Percentiles rank a stretch among this genome's conserved stretches.
Evolutionary conservation across 2,329 filamentous ascomycete species (phyloP).

Genomic region (Biscogniauxia mediterranea): DNA sequence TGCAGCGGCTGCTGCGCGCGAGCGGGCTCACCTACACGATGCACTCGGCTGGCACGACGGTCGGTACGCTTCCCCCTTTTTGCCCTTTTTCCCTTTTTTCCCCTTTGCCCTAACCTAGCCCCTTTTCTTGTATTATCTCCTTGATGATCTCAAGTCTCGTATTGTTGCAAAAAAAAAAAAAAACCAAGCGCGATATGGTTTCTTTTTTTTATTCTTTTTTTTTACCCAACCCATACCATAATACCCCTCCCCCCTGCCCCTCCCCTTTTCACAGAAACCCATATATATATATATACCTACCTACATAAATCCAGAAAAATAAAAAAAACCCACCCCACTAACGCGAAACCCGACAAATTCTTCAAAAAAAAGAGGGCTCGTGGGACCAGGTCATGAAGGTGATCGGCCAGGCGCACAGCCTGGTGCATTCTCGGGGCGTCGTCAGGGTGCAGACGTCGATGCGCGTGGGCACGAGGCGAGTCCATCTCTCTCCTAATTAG

Average conservation of each 20-base stretch:
- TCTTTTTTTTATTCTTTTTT: no score
- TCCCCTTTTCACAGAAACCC: neutral
- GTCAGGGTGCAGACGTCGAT: slow-evolving; percentile 86
- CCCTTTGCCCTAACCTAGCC: neutral
- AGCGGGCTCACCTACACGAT: slow-evolving; percentile 82
- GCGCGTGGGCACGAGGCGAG: slow-evolving; percentile 73
- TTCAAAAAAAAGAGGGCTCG: slow-evolving; percentile 65
- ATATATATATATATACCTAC: slow-evolving; percentile 5
- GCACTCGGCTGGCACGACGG: slow-evolving; percentile 91
- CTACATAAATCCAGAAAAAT: no score
- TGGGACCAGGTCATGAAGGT: slow-evolving; percentile 87
- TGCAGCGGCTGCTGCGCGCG: slow-evolving; percentile 79
- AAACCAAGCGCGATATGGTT: no score
- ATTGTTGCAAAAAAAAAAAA: no score
- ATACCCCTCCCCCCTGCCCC: neutral
- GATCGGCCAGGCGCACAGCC: slow-evolving; percentile 80
- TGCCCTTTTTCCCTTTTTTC: neutral
- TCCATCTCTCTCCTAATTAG: slow-evolving; percentile 17
- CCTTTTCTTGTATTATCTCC: no score
- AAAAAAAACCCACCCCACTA: no score
- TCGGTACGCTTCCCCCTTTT: slow-evolving; percentile 52
- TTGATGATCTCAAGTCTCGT: no score
- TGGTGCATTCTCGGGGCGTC: slow-evolving; percentile 75
- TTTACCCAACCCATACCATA: no score
- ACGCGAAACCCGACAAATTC: slow-evolving; percentile 5